Evolutionary conservation across 345 rosid species (phyloP).

Genomic region (Lagerstroemia speciosa): DNA sequence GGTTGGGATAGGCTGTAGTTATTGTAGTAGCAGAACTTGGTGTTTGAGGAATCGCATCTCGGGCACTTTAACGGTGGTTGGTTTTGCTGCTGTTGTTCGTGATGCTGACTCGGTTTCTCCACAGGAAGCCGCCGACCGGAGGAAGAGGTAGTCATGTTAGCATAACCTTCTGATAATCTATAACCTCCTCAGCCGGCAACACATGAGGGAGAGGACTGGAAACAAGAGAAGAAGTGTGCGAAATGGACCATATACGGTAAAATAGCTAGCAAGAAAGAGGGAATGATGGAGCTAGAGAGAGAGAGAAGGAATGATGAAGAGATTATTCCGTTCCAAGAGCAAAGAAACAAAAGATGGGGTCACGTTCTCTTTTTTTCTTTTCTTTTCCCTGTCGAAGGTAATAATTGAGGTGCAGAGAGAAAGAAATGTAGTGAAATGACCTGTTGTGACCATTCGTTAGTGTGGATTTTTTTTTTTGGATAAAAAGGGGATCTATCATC

Average conservation of each 20-base stretch:
- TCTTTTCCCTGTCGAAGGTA: neutral
- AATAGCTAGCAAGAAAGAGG: conserved; percentile 9
- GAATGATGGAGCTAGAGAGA: neutral
- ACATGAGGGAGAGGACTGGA: neutral
- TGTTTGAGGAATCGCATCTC: conserved; percentile 53
- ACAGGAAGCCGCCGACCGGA: neutral
- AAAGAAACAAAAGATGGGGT: conserved; percentile 43
- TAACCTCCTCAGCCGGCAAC: neutral
- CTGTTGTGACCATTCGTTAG: conserved; percentile 67
- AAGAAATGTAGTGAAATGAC: conserved; percentile 18
- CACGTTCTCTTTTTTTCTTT: conserved; percentile 22
- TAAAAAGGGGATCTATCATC: too few relatives aligned
- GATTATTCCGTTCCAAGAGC: conserved; percentile 52
- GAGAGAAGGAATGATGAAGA: conserved; percentile 10
- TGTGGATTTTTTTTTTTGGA: too few relatives aligned
- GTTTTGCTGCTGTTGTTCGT: conserved; percentile 11
- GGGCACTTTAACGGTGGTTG: conserved; percentile 43
- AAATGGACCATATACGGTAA: neutral
- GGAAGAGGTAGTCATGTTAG: neutral
- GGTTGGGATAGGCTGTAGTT: too few relatives aligned
- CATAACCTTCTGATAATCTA: neutral
- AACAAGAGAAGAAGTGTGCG: neutral
- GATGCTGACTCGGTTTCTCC: neutral
- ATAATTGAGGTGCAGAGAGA: conserved; percentile 32
- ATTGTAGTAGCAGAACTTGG: too few relatives aligned